These are phyloP conservation scores for Darksidea phi DNA, from an alignment of 495 filamentous ascomycete genomes.

Conservation along the genomic window DNA sequence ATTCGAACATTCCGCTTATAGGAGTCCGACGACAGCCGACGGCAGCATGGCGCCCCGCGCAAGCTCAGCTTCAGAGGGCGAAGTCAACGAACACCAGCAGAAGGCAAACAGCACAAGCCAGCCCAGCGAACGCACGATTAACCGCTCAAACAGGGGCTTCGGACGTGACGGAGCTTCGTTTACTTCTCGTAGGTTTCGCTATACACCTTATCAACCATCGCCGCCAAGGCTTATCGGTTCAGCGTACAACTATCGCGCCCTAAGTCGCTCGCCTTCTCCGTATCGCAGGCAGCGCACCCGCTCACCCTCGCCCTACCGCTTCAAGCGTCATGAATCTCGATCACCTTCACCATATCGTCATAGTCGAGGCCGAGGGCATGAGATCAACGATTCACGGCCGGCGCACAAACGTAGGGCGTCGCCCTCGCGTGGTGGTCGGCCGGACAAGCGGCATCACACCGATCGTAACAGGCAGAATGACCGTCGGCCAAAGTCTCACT, in stretches of 20 bases:
- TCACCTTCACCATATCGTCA: constrained; percentile 36
- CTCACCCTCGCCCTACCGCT: constrained; percentile 12
- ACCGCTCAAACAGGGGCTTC: constrained; percentile 15
- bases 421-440: neutral
- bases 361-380: constrained; percentile 47
- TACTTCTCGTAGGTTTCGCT: neutral
- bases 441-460: constrained; percentile 13
- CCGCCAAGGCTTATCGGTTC: neutral
- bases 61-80: constrained; percentile 24
- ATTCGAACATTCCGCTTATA: neutral
- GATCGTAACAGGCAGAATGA: constrained; percentile 47
- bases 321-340: too few species aligned
- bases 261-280: constrained; percentile 15
- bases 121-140: constrained; percentile 5
- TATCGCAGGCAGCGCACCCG: constrained; percentile 9
- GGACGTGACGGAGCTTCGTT: neutral
- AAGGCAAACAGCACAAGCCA: constrained; percentile 18
- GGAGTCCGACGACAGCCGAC: neutral
- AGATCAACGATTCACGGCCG: constrained; percentile 56
- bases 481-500: constrained; percentile 60
- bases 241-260: constrained; percentile 1
- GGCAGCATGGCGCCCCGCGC: constrained; percentile 8
- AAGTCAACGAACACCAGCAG: constrained; percentile 10
- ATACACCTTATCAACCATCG: neutral
- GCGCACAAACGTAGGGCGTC: constrained; percentile 55